These are phyloP conservation scores for Picocystis sp. DNA, from an alignment of 163 green algal species.

Conservation along the genomic window DNA sequence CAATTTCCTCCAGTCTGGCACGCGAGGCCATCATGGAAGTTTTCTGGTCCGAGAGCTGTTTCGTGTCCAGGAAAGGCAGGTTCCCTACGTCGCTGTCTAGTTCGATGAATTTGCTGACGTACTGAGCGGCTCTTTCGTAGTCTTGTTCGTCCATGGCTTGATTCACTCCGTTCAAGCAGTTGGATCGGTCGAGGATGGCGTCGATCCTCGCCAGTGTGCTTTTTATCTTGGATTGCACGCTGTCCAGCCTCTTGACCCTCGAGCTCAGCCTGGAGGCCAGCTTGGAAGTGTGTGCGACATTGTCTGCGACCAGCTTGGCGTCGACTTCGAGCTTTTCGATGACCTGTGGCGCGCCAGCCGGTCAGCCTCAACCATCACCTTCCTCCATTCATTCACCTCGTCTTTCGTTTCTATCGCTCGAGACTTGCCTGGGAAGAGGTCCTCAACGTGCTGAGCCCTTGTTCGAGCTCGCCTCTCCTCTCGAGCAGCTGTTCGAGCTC, in stretches of 20 bases:
- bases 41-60: slow-evolving; percentile 14
- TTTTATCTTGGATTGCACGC: slow-evolving; percentile 42
- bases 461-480: slow-evolving; percentile 37
- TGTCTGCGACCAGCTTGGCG: slow-evolving; percentile 49
- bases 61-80: neutral
- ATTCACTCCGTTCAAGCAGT: slow-evolving; percentile 64
- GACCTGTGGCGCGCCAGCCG: slow-evolving; percentile 22
- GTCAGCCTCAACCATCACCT: slow-evolving; percentile 5
- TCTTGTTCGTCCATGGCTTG: slow-evolving; percentile 50
- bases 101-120: slow-evolving; percentile 56
- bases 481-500: slow-evolving; percentile 57
- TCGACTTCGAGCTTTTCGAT: slow-evolving; percentile 62
- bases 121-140: slow-evolving; percentile 65
- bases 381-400: slow-evolving; percentile 11
- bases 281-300: slow-evolving; percentile 49
- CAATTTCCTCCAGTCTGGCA: slow-evolving; percentile 38
- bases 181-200: slow-evolving; percentile 56
- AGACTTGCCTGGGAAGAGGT: slow-evolving; percentile 41
- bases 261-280: slow-evolving; percentile 63
- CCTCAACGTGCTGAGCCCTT: slow-evolving; percentile 36
- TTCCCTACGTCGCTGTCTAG: slow-evolving; percentile 33
- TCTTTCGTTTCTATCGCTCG: neutral
- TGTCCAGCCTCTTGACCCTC: slow-evolving; percentile 56
- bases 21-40: slow-evolving; percentile 29
- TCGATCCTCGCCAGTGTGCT: slow-evolving; percentile 50